A percentile compares a stretch with the other conserved stretches of the same genome.
Evolutionary conservation across 2,329 filamentous ascomycete genomes (phyloP).

Genomic region (Lachnellula willkommii): DNA sequence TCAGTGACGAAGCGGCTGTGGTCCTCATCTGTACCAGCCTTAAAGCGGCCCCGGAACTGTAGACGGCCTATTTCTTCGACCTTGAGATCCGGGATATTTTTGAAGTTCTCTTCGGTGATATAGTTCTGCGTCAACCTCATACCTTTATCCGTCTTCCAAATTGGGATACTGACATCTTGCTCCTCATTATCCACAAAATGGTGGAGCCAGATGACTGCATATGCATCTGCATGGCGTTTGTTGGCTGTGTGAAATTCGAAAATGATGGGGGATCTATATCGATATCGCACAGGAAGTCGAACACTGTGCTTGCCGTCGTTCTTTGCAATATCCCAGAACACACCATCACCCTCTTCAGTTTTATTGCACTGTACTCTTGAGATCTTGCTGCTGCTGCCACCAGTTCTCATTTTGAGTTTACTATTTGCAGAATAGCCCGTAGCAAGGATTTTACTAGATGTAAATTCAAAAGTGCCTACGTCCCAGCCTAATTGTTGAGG

Average conservation of each 20-base stretch:
- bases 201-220: constrained; percentile 79
- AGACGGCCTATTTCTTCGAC: constrained; percentile 77
- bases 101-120: constrained; percentile 73
- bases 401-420: constrained; percentile 78
- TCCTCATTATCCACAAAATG: constrained; percentile 78
- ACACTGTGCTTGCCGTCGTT: constrained; percentile 47
- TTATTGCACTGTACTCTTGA: constrained; percentile 57
- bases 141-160: constrained; percentile 77
- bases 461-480: constrained; percentile 88
- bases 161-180: constrained; percentile 74
- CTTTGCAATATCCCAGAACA: constrained; percentile 53
- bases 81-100: constrained; percentile 65
- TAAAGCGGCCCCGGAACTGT: constrained; percentile 76
- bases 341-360: constrained; percentile 52
- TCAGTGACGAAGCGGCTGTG: constrained; percentile 79
- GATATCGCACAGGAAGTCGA: constrained; percentile 80
- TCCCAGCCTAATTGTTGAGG: constrained; percentile 86
- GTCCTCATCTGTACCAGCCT: constrained; percentile 81
- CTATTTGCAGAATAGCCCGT: constrained; percentile 54
- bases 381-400: constrained; percentile 72
- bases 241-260: constrained; percentile 73
- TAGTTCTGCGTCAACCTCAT: constrained; percentile 84
- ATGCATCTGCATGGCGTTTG: constrained; percentile 66
- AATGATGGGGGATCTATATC: constrained; percentile 84
- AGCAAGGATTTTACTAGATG: constrained; percentile 63